Evolutionary conservation across 139 green algal genomes (phyloP).

Genomic region (Tetraselmis striata): DNA sequence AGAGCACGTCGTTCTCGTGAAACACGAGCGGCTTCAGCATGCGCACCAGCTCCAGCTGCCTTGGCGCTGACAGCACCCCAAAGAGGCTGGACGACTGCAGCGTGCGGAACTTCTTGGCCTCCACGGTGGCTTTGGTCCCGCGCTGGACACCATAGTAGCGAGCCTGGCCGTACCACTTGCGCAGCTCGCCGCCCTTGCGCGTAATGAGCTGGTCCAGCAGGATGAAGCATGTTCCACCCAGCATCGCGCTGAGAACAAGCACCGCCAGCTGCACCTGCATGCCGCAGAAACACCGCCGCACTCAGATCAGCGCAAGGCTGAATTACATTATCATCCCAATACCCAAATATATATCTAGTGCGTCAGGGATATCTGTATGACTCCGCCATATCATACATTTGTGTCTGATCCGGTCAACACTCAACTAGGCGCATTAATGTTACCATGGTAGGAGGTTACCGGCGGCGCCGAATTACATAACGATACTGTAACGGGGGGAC

Average conservation of each 20-base stretch:
- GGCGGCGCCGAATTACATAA: too few relatives aligned
- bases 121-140: not conserved
- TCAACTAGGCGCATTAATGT: too few relatives aligned
- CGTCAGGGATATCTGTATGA: too few relatives aligned
- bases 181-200: not conserved
- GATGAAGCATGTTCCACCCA: not conserved
- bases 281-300: too few relatives aligned
- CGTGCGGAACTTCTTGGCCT: not conserved
- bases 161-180: not conserved
- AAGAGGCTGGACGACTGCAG: not conserved
- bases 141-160: not conserved
- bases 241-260: not conserved
- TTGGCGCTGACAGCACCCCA: not conserved
- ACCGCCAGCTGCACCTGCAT: not conserved
- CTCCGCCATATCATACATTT: too few relatives aligned
- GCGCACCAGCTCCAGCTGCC: not conserved
- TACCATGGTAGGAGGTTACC: too few relatives aligned
- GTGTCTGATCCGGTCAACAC: too few relatives aligned
- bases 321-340: too few relatives aligned
- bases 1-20: not conserved
- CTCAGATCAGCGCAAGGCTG: not conserved
- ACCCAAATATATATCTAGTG: too few relatives aligned
- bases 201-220: not conserved
- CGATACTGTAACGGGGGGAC: too few relatives aligned
- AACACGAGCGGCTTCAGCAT: not conserved